Evolutionary conservation across 2,329 filamentous ascomycete genomes (phyloP), one percentile per base, ranked within the genome.

Genomic region (Claviceps sp.): DNA sequence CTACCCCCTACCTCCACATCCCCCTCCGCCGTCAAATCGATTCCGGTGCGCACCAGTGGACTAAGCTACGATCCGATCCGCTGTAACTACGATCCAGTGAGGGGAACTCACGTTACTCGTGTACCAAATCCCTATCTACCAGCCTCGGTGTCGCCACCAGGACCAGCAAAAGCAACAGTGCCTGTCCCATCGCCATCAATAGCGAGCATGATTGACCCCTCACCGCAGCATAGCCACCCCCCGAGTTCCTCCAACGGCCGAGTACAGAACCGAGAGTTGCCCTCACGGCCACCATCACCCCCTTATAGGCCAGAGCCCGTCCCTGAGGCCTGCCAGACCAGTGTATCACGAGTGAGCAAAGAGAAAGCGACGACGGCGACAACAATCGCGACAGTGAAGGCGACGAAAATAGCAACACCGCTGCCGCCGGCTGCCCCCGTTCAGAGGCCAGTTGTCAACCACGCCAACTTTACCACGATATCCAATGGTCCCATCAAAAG

Each of bases 1-100:
- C n/a, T 61, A 18, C 57, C 70, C 67, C n/a, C 69, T 67, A 51
- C 67, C 30, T 34, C 30, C 68, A 45, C 74, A 67, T 54, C 72
- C 66, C 41, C 72, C 68, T 44, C 52, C 18, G 53, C 49, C 67
- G 74, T 53, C 70, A 56, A 67, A 55, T 54, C 70, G 44, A 62
- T 70, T 18, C 72, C 74, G 8, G 70, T 74, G 48, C 73, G 84
- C 48, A 82, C 84, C 14, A 86, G 85, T 61, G 85, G 89, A 44
- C 87, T 89, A 62, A 88, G 85, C 61, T 96, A 93, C 69, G 90
- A 96, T 65, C 90, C 90, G 0, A 89, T 95, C 57, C 81, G 90
- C 47, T 87, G 85, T n/a, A 82, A 77, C 57, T 84, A 82, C 58
- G 80, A 84, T 58, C 79, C 79, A 1, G 73, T 82, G 48, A 72